phyloP scores from a whole-genome alignment of 192 early-diverging fungal genomes.

The Umbelopsis ramanniana region DNA sequence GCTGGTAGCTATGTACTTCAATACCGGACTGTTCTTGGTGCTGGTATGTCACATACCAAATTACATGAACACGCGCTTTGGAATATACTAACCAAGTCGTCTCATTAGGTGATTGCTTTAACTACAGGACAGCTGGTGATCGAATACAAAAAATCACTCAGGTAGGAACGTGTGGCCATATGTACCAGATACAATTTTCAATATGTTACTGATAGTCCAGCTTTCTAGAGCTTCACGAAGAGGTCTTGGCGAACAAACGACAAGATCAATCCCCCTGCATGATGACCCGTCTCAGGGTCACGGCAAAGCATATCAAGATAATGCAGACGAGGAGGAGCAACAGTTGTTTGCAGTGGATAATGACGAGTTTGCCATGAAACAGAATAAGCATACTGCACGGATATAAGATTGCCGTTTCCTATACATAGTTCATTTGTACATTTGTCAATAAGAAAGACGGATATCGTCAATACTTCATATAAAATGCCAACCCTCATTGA shows the following conservation, averaged over 20 bases:
- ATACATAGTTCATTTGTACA: background rate
- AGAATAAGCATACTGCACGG: background rate
- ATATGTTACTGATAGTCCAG: background rate
- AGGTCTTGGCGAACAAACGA: background rate
- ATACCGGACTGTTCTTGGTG: slow-evolving; percentile 36
- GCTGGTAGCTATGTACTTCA: slow-evolving; percentile 48
- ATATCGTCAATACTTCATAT: background rate
- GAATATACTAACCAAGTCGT: background rate
- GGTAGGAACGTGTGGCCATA: background rate
- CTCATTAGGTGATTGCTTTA: slow-evolving; percentile 15
- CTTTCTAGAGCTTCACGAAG: background rate
- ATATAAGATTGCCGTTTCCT: background rate
- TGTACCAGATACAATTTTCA: too few relatives aligned
- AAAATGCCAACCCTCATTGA: background rate
- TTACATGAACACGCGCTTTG: background rate
- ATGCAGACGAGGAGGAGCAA: slow-evolving; percentile 9
- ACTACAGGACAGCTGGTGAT: slow-evolving; percentile 23
- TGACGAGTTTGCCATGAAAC: background rate
- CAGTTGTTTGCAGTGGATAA: slow-evolving; percentile 12
- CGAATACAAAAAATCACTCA: slow-evolving; percentile 15
- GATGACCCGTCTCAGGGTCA: background rate
- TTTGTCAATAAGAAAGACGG: background rate
- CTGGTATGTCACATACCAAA: slow-evolving; percentile 31
- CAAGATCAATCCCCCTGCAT: background rate
- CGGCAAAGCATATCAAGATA: background rate